These are phyloP conservation scores for Daldinia eschscholtzii DNA, from an alignment of 2,329 filamentous ascomycete species.

Conservation along the genomic window DNA sequence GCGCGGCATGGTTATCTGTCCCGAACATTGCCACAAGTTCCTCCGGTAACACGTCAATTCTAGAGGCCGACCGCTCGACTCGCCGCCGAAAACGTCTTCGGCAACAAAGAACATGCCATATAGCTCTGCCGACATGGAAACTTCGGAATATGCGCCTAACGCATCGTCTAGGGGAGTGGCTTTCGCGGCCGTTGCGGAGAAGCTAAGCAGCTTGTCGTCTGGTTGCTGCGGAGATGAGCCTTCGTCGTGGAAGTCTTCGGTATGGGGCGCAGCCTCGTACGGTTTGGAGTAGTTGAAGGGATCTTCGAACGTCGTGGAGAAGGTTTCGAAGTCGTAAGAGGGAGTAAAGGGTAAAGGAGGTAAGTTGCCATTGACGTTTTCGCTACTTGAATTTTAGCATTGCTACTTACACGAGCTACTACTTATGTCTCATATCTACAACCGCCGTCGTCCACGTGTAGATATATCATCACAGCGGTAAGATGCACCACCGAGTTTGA, in stretches of 20 bases:
- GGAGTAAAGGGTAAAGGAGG: constrained; percentile 66
- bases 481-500: constrained; percentile 38
- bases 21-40: constrained; percentile 95
- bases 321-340: constrained; percentile 71
- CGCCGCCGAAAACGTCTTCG: constrained; percentile 79
- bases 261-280: constrained; percentile 60
- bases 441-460: not conserved
- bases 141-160: constrained; percentile 69
- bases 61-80: constrained; percentile 69
- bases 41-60: constrained; percentile 95
- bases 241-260: constrained; percentile 59
- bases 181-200: constrained; percentile 73
- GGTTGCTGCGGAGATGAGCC: constrained; percentile 67
- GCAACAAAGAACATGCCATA: constrained; percentile 92
- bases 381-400: constrained; percentile 52
- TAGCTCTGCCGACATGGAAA: constrained; percentile 78
- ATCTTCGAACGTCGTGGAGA: constrained; percentile 74
- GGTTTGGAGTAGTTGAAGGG: constrained; percentile 71
- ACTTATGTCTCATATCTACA: constrained; percentile 3
- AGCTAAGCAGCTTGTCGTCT: constrained; percentile 80
- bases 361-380: constrained; percentile 59
- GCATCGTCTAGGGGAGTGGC: constrained; percentile 74
- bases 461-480: not conserved
- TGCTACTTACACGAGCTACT: constrained; percentile 33
- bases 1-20: constrained; percentile 83